Conservation (phyloP, 2,329 filamentous ascomycete species). For the Penicillium sp. region DNA sequence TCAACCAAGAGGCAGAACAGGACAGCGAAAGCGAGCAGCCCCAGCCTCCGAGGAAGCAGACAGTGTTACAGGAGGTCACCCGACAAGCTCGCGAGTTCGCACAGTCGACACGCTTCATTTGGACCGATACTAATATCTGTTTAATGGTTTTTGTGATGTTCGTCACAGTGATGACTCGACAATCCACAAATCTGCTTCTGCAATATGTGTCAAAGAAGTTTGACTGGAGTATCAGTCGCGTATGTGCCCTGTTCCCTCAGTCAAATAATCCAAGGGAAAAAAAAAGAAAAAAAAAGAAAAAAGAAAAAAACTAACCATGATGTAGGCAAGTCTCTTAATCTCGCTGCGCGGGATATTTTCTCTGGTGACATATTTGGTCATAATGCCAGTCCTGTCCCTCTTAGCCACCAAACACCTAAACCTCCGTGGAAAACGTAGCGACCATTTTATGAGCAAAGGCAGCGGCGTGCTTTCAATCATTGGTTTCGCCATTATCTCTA, state of each 20-base stretch:
- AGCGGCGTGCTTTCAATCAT: slow-evolving; percentile 21
- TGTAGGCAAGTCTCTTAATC: slow-evolving; percentile 30
- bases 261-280: not conserved
- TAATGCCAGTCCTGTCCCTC: slow-evolving; percentile 23
- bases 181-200: slow-evolving; percentile 25
- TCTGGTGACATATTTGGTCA: slow-evolving; percentile 21
- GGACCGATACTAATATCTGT: slow-evolving; percentile 20
- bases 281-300: too few relatives aligned
- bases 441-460: slow-evolving; percentile 22
- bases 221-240: slow-evolving; percentile 29
- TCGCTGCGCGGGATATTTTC: slow-evolving; percentile 26
- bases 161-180: slow-evolving; percentile 22
- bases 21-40: not conserved
- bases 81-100: slow-evolving; percentile 20
- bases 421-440: slow-evolving; percentile 21
- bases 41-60: slow-evolving; percentile 5
- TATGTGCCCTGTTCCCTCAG: slow-evolving; percentile 10
- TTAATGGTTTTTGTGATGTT: slow-evolving; percentile 24
- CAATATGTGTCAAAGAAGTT: slow-evolving; percentile 33
- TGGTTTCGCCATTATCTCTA: slow-evolving; percentile 19
- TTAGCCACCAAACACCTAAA: slow-evolving; percentile 16
- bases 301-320: slow-evolving; percentile 3
- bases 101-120: slow-evolving; percentile 26
- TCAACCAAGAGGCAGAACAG: not conserved
- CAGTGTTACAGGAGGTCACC: slow-evolving; percentile 9